Conservation (phyloP, 768 basidiomycete genomes). For the Neoboletus brunneissimus region DNA sequence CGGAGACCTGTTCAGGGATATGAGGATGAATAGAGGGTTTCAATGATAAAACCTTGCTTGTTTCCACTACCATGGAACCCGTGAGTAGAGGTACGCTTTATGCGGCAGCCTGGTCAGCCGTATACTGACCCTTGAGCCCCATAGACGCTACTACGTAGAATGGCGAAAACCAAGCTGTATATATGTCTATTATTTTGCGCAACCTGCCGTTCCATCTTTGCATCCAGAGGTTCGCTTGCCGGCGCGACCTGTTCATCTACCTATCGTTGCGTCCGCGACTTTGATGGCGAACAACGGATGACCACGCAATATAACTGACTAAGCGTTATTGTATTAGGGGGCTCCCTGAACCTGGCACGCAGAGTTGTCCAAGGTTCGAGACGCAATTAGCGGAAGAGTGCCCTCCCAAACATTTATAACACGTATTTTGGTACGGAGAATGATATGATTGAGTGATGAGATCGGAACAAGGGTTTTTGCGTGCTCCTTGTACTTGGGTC, state of each 20-base stretch:
- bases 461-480: background rate
- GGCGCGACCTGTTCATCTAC: background rate
- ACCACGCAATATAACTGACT: background rate
- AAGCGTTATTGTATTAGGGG: too few relatives aligned
- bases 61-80: background rate
- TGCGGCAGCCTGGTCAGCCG: background rate
- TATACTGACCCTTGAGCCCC: background rate
- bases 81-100: slow-evolving; percentile 8
- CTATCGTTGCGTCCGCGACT: background rate
- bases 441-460: background rate
- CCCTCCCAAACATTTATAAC: background rate
- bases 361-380: background rate
- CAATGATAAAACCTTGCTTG: background rate
- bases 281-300: background rate
- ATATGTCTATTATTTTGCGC: slow-evolving; percentile 7
- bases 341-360: background rate
- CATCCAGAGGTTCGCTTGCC: background rate
- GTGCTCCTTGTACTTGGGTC: background rate
- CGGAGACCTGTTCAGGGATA: slow-evolving; percentile 71
- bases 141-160: slow-evolving; percentile 4
- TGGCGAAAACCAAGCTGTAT: slow-evolving; percentile 1
- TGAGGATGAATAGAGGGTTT: slow-evolving; percentile 50
- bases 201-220: background rate
- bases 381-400: background rate
- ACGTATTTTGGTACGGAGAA: background rate